These are phyloP conservation scores for Exophiala phaeomuriformis DNA, from an alignment of 2,329 filamentous ascomycete genomes.

Conservation along the genomic window DNA sequence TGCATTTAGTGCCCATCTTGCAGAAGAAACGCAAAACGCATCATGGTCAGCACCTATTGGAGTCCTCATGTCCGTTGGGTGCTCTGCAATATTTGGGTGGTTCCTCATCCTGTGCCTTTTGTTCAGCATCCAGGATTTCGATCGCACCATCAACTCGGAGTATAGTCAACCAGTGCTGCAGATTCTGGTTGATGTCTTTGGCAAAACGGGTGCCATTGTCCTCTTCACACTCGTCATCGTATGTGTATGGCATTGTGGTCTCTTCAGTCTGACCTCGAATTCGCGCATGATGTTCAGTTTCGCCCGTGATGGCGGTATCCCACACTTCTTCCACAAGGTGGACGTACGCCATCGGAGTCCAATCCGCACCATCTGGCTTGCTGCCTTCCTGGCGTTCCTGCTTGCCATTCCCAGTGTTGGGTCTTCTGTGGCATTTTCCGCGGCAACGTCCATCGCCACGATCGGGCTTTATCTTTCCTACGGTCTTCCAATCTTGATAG, in stretches of 20 bases:
- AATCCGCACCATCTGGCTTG: conserved; percentile 47
- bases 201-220: conserved; percentile 49
- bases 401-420: conserved; percentile 51
- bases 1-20: conserved; percentile 43
- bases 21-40: conserved; percentile 52
- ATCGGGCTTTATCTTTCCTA: conserved; percentile 54
- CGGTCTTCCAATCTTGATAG: conserved; percentile 51
- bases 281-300: conserved; percentile 64
- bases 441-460: conserved; percentile 54
- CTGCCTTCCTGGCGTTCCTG: conserved; percentile 48
- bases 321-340: conserved; percentile 48
- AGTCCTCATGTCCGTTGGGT: conserved; percentile 50
- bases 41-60: conserved; percentile 53
- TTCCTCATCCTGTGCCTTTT: conserved; percentile 52
- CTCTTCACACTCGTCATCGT: conserved; percentile 51
- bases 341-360: conserved; percentile 46
- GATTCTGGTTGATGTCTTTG: conserved; percentile 52
- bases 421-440: conserved; percentile 49
- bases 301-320: conserved; percentile 58
- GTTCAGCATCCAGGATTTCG: conserved; percentile 54
- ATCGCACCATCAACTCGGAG: conserved; percentile 38
- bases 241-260: conserved; percentile 55
- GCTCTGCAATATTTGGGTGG: conserved; percentile 52
- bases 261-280: conserved; percentile 55
- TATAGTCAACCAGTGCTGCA: conserved; percentile 52